A percentile compares a stretch with the other conserved stretches of the same genome.
phyloP scores from a whole-genome alignment of 108 stramenopile genomes.

The Aurantiochytrium sp. region DNA sequence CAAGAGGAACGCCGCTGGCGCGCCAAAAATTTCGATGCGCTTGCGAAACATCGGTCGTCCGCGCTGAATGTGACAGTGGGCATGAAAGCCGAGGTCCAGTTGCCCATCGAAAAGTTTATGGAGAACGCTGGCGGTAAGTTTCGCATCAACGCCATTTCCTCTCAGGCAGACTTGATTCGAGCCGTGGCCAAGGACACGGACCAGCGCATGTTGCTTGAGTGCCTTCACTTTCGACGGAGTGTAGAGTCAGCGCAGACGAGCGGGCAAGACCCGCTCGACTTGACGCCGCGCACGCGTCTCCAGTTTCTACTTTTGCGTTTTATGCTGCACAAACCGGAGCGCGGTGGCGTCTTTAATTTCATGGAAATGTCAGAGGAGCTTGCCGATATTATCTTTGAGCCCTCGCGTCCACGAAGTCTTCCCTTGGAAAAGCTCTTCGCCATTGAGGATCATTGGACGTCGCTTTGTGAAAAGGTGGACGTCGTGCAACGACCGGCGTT shows the following conservation, averaged over 20 bases:
- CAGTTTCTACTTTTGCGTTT: background rate
- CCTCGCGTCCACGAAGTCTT: background rate
- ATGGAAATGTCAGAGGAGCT: background rate
- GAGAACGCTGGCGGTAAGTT: conserved; percentile 11
- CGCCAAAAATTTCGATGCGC: background rate
- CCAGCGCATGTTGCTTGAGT: background rate
- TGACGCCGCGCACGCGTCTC: background rate
- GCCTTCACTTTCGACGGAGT: background rate
- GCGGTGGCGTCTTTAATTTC: background rate
- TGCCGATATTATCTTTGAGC: conserved; percentile 13
- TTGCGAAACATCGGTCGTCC: background rate
- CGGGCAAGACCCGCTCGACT: background rate
- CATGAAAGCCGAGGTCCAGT: background rate
- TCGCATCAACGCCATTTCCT: background rate
- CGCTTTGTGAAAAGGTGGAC: background rate
- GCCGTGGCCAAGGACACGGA: conserved; percentile 1
- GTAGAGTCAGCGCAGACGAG: background rate
- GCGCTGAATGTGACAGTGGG: background rate
- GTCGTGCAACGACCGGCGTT: background rate
- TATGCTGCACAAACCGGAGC: background rate
- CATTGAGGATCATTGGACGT: background rate
- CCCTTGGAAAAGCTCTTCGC: background rate
- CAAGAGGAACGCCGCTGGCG: background rate
- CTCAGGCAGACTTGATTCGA: conserved; percentile 2
- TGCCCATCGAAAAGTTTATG: conserved; percentile 5